These are phyloP conservation scores for Tetracladium setigerum DNA, from an alignment of 495 filamentous ascomycete species.

Conservation along the genomic window DNA sequence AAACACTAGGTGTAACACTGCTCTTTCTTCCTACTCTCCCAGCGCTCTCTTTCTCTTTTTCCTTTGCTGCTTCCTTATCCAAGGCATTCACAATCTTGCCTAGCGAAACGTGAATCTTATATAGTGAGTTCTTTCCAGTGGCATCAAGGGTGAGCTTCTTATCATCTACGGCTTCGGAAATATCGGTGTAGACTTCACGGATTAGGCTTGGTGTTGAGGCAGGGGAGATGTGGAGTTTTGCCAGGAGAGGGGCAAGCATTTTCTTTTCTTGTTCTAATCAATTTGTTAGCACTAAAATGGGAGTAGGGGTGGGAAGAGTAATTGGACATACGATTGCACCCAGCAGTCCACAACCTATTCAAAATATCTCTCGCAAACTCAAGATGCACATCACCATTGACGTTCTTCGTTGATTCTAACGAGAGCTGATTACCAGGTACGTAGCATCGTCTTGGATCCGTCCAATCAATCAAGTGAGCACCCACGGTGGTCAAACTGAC, in stretches of 20 bases:
- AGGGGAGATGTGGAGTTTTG: constrained; percentile 73
- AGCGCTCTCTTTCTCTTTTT: constrained; percentile 19
- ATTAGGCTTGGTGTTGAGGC: constrained; percentile 41
- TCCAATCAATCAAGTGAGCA: constrained; percentile 88
- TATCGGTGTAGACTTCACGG: constrained; percentile 42
- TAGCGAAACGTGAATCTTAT: constrained; percentile 65
- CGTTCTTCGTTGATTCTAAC: constrained; percentile 46
- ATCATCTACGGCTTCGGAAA: constrained; percentile 61
- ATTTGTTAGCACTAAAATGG: constrained; percentile 27
- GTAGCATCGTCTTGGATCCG: constrained; percentile 82
- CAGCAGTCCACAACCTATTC: constrained; percentile 43
- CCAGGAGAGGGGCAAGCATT: constrained; percentile 64
- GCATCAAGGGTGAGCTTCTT: constrained; percentile 58
- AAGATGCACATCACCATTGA: constrained; percentile 61
- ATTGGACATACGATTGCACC: constrained; percentile 52
- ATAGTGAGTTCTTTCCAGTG: constrained; percentile 64
- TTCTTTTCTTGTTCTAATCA: constrained; percentile 76
- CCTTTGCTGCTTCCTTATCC: constrained; percentile 16
- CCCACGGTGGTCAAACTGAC: constrained; percentile 65
- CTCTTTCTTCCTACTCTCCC: constrained; percentile 15
- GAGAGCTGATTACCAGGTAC: constrained; percentile 52
- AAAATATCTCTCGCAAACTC: constrained; percentile 56
- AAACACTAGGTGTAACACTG: constrained; percentile 8
- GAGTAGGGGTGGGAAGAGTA: constrained; percentile 28
- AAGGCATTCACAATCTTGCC: constrained; percentile 54